Evolutionary conservation across 1,139 yeast species (phyloP).

Genomic region (Pichia sp.): DNA sequence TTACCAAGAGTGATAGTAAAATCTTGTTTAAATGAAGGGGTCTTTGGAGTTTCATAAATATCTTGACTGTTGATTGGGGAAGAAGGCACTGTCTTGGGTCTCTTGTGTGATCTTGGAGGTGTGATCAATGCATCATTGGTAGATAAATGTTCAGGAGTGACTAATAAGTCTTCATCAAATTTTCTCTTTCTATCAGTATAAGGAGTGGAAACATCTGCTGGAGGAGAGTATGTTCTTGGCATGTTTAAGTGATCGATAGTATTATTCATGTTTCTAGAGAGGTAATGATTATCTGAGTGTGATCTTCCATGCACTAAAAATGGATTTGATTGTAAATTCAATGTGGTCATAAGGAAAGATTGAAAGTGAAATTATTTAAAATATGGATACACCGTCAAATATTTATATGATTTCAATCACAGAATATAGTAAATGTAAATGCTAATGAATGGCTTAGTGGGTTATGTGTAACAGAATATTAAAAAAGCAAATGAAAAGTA

Average conservation of each 20-base stretch:
- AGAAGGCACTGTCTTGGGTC: slow-evolving; percentile 30
- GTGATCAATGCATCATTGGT: slow-evolving; percentile 12
- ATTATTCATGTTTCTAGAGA: neutral
- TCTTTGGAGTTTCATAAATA: slow-evolving; percentile 22
- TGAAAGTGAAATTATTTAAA: neutral
- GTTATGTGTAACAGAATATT: no score
- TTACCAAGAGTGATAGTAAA: slow-evolving; percentile 1
- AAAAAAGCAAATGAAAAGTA: no score
- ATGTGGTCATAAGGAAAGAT: slow-evolving; percentile 5
- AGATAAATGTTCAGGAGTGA: slow-evolving; percentile 12
- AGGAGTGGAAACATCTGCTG: slow-evolving; percentile 7
- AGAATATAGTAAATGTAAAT: neutral
- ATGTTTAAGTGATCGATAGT: neutral
- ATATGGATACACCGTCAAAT: neutral
- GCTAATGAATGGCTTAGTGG: no score
- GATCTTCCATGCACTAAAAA: slow-evolving; percentile 11
- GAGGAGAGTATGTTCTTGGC: slow-evolving; percentile 19
- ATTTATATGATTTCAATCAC: neutral
- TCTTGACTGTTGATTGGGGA: slow-evolving; percentile 23
- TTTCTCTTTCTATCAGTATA: slow-evolving; percentile 19
- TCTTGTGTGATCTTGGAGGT: slow-evolving; percentile 23
- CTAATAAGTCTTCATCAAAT: slow-evolving; percentile 13
- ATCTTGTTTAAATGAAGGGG: slow-evolving; percentile 20
- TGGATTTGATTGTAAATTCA: slow-evolving; percentile 8
- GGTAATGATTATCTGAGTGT: slow-evolving; percentile 5